Evolutionary conservation across 1,284 basidiomycete genomes (phyloP), one percentile per base, ranked within the genome.

Genomic region (Volvariella surrecta): DNA sequence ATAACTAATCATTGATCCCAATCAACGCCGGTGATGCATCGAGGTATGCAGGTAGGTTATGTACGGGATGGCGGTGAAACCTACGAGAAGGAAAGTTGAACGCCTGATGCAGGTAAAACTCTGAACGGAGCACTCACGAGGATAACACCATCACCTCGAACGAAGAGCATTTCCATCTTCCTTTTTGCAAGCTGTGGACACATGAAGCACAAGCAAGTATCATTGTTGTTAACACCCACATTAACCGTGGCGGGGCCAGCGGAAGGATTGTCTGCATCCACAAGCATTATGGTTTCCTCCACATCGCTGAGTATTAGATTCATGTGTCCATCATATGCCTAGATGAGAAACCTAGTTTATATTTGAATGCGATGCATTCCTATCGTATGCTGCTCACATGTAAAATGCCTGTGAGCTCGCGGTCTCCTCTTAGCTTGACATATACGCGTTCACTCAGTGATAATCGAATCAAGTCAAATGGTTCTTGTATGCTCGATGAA

Each of bases 271-370:
- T 88, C 83, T 2, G 79, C 68, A 53, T 96, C 91, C 13, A 96
- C 89, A 49, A 92, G 74, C 78, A 92, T 89, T 54, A 96, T 91
- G 3, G 87, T 90, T 67, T 99, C 96, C 59, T 98, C 94, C 7
- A 98, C 96, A 58, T 97, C 89, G 50, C 89, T 95, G 51, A 99
- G 73, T 49, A 99, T 97, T 56, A 99, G 73, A 64, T 99, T 99
- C 95, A 99, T 98, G 66, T 99, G 96, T 18, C 94, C 94, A 67
- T 99, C 96, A 60, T 99, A 99, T 15, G 96, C 95, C 94, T 97
- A 52, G 15, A 28, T 11, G 50, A 46, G 38, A 42, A 37, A 41
- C 32, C 20, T 46, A 47, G 43, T 48, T 48, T 52, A 30, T 17
- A 35, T 4, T 13, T 17, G 28, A 13, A 30, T 13, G 19, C 32